Base-by-base conservation (phyloP, 1,139 yeast genomes). In the Kurtzmaniella quercitrusa region DNA sequence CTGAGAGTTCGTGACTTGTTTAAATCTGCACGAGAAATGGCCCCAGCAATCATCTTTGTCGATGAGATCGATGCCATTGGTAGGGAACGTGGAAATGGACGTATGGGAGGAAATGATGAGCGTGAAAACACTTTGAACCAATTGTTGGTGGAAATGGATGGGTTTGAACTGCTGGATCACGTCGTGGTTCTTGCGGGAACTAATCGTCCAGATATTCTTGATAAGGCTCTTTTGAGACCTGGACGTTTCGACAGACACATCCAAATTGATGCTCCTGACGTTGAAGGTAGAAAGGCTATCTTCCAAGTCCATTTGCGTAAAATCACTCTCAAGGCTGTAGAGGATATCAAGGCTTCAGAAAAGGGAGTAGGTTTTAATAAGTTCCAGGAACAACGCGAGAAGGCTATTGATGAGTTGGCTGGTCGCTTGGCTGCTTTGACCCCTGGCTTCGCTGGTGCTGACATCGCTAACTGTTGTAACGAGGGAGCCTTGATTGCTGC, bases 1-100 rank as follows among this genome's bases (percentile, higher is more conserved):
- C 80, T 86, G 9, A 73, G 93, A 63, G 93, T 85, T 37, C 83
- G 94, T 63, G 94, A 85, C 58, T 70, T 85, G 51, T 85, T 85
- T 68, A 81, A 83, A 54, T 81, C 86, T 17, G 94, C 94, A 2
- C 70, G 93, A 51, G 85, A 84, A 53, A 82, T 81, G 73, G 90
- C 93, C 0, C 94, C 94, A 15, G 77, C 90, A 7, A 85, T 85
- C 52, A 77, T 85, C 31, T 85, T 85, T 55, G 85, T 85, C 39
- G 94, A 85, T 69, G 94, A 85, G 66, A 85, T 85, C 53, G 94
- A 85, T 69, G 94, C 94, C 34, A 85, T 85, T 54, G 94, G 94
- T 58, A 85, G 82, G 58, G 86, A 84, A 48, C 75, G 94, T 66
- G 82, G 82, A 36, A 82, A 81, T 56, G 83, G 83, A 40, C 70